Evolutionary conservation across 163 green algal species (phyloP).

Genomic region (Volvox carteri): DNA sequence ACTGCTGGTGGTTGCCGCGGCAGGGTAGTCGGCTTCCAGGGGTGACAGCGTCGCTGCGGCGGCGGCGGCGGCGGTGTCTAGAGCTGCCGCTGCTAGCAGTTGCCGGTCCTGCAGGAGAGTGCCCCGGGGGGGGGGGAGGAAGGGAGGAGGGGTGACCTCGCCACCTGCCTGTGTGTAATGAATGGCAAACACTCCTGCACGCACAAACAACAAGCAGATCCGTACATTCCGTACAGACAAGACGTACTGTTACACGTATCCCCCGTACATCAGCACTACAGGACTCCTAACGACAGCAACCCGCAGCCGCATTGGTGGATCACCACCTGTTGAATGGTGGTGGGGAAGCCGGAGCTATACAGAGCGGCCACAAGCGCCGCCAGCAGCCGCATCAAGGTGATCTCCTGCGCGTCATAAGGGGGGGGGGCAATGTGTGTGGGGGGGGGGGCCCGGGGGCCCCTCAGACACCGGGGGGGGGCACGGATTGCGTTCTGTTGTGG

Average conservation of each 20-base stretch:
- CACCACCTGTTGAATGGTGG: slow-evolving; percentile 60
- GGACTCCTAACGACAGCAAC: too few relatives aligned
- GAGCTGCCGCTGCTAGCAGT: slow-evolving; percentile 4
- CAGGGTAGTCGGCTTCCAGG: background rate
- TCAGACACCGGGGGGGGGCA: background rate
- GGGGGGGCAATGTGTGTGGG: background rate
- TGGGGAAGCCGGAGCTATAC: slow-evolving; percentile 66
- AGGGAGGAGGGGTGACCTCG: background rate
- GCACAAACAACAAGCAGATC: too few relatives aligned
- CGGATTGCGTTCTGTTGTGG: background rate
- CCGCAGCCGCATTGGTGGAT: too few relatives aligned
- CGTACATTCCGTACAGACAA: background rate
- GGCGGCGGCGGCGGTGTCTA: slow-evolving; percentile 26
- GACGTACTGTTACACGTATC: background rate
- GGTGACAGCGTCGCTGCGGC: slow-evolving; percentile 10
- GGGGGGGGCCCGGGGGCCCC: background rate
- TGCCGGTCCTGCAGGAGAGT: background rate
- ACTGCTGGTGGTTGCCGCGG: background rate
- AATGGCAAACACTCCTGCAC: too few relatives aligned
- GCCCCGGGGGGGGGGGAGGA: background rate
- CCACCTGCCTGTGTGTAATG: background rate
- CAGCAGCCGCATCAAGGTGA: slow-evolving; percentile 58
- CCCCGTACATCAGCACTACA: too few relatives aligned
- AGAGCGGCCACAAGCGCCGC: slow-evolving; percentile 55
- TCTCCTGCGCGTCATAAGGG: slow-evolving; percentile 2